Evolutionary conservation across 106 monocot species (phyloP), one percentile per base, ranked within the genome.

Genomic region (Dioscorea zingiberensis): DNA sequence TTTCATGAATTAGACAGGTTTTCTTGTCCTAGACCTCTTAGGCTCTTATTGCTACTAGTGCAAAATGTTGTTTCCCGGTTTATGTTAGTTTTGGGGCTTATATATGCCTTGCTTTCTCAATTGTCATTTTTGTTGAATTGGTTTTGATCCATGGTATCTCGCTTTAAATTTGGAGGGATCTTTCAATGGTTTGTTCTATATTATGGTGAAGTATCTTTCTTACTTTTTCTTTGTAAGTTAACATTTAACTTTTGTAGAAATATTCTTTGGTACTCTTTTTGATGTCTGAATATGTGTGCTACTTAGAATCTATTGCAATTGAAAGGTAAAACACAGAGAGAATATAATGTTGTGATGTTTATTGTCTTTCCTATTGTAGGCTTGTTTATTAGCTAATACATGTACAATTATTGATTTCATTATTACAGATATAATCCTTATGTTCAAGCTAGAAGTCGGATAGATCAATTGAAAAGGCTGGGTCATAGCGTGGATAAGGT

Each of bases 401-500:
- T 19, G 13, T 53, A 53, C 15, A 13, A 0, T 49, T 47, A 5
- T 66, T 38, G 51, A 4, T 38, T 59, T 68, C 49, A 14, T 67
- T 44, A 15, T 75, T 65, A 11, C 69, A 98, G 98, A 69, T 98
- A 98, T 63, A 92, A 98, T 56, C 98, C 98, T 32, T 98, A 93
- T 87, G 93, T 98, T 48, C 98, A 98, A 76, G 93, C 98, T 58
- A 86, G 98, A 78, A 89, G 93, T 68, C 76, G 98, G 64, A 98
- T 98, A 63, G 98, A 98, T 84, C 98, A 98, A 69, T 69, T 98
- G 32, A 98, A 93, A 74, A 81, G 98, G 69, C 86, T 98, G 53
- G 98, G 98, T 19, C 98, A 98, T 77, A 98, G 93, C 72, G 98
- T 98, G 48, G 98, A 98, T 69, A 98, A 98, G 88, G 97, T 88